Percentiles rank a stretch among this genome's conserved stretches.
phyloP scores from a whole-genome alignment of 176 grass and related monocot species.

The Oryza punctata region DNA sequence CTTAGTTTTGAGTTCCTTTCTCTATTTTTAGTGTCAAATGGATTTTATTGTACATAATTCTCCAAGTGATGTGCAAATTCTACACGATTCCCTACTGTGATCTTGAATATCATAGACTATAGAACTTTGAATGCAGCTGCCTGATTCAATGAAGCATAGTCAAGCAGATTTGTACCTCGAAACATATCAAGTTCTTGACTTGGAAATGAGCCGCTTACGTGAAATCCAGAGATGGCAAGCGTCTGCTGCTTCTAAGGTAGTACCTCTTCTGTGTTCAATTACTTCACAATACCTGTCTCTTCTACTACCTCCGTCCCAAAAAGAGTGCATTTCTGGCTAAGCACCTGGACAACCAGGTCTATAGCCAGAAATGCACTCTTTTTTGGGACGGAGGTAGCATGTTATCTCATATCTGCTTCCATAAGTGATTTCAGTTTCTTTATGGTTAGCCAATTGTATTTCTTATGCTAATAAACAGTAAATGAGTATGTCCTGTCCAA shows the following conservation, averaged over 20 bases:
- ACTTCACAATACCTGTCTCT: conserved; percentile 22
- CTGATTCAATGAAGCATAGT: conserved; percentile 98
- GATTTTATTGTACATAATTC: background rate
- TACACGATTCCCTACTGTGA: background rate
- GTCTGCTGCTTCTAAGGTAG: conserved; percentile 97
- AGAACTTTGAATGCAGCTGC: conserved; percentile 63
- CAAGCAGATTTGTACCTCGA: conserved; percentile 95
- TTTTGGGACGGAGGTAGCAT: background rate
- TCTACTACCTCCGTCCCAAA: background rate
- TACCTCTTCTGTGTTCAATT: conserved; percentile 21
- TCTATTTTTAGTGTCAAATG: conserved; percentile 6
- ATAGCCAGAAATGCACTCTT: too few relatives aligned
- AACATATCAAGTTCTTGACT: conserved; percentile 96
- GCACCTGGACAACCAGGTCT: too few relatives aligned
- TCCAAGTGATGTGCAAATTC: background rate
- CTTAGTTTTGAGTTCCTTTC: conserved; percentile 9
- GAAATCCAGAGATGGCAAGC: conserved; percentile 99
- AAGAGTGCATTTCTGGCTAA: too few relatives aligned
- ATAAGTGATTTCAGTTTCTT: background rate
- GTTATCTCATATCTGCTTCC: background rate
- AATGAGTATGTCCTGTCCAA: background rate
- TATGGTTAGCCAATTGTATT: background rate
- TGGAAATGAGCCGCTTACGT: conserved; percentile 96
- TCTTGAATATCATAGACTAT: conserved; percentile 35
- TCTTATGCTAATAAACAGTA: background rate